These are phyloP conservation scores for Penicillium olsonii DNA, from an alignment of 2,329 filamentous ascomycete species.

Conservation along the genomic window DNA sequence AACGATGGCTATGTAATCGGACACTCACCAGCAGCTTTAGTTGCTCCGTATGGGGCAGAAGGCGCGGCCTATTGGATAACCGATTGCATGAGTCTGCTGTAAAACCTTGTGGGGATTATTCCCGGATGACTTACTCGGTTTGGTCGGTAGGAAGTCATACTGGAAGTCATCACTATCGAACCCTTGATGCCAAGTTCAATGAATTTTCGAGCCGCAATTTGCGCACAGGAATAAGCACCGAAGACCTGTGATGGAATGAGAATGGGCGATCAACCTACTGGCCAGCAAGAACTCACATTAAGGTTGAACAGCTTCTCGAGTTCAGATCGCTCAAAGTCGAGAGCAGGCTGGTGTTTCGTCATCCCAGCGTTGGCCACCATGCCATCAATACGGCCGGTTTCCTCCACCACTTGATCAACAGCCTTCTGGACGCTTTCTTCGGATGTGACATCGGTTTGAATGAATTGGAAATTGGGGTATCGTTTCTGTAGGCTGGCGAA, in stretches of 20 bases:
- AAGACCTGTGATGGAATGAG: slow-evolving; percentile 4
- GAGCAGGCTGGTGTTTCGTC: slow-evolving; percentile 50
- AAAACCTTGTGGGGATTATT: not conserved
- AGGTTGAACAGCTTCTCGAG: slow-evolving; percentile 48
- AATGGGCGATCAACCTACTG: not conserved
- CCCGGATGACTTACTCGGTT: slow-evolving; percentile 38
- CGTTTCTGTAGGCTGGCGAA: slow-evolving; percentile 40
- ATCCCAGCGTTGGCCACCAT: slow-evolving; percentile 28
- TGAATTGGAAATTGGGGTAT: slow-evolving; percentile 48
- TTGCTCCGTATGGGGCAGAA: slow-evolving; percentile 52
- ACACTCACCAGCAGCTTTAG: slow-evolving; percentile 39
- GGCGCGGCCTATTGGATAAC: slow-evolving; percentile 42
- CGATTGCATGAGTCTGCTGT: not conserved
- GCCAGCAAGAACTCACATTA: slow-evolving; percentile 38
- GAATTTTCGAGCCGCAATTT: slow-evolving; percentile 36
- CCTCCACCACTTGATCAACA: slow-evolving; percentile 43
- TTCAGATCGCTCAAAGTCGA: slow-evolving; percentile 45
- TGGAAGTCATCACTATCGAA: slow-evolving; percentile 48
- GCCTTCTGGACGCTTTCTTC: slow-evolving; percentile 45
- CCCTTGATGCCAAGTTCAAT: slow-evolving; percentile 44
- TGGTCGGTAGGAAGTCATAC: slow-evolving; percentile 52
- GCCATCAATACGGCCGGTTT: slow-evolving; percentile 39
- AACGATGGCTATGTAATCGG: too few relatives aligned
- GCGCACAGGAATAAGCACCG: slow-evolving; percentile 35
- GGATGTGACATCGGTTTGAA: slow-evolving; percentile 50